Percentiles rank a stretch among this genome's conserved stretches.
Conservation (phyloP, 1,284 basidiomycete species). For the Ceratobasidium sp. region DNA sequence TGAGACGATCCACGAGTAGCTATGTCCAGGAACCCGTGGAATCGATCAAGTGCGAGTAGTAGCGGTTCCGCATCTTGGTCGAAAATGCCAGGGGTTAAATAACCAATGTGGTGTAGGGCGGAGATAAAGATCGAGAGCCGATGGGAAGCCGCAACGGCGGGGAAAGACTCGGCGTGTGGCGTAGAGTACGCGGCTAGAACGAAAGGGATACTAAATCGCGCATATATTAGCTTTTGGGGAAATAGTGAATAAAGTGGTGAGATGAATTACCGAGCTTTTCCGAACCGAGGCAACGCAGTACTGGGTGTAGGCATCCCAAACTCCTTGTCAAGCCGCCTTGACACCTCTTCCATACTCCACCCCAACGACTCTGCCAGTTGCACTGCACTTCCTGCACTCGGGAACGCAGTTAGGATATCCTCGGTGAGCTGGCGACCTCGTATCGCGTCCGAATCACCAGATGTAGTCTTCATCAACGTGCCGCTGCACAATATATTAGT, state of each 20-base stretch:
- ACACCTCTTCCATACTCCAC: constrained; percentile 18
- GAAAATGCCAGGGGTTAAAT: constrained; percentile 7
- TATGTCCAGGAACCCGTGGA: constrained; percentile 19
- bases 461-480: not conserved
- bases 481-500: not conserved
- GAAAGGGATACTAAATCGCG: not conserved
- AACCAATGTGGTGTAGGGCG: not conserved
- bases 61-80: constrained; percentile 18
- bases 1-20: constrained; percentile 16
- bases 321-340: not conserved
- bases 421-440: constrained; percentile 2
- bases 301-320: not conserved
- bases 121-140: constrained; percentile 14
- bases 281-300: not conserved
- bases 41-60: constrained; percentile 15
- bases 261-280: not conserved
- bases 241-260: not conserved
- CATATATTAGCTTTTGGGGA: not conserved
- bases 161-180: constrained; percentile 2
- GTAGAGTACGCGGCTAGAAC: constrained; percentile 1
- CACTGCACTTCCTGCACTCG: not conserved
- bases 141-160: not conserved
- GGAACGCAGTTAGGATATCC: not conserved
- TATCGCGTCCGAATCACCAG: not conserved
- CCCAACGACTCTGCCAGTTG: not conserved